phyloP scores from a whole-genome alignment of 495 filamentous ascomycete genomes.

The Penicillium chermesinum region DNA sequence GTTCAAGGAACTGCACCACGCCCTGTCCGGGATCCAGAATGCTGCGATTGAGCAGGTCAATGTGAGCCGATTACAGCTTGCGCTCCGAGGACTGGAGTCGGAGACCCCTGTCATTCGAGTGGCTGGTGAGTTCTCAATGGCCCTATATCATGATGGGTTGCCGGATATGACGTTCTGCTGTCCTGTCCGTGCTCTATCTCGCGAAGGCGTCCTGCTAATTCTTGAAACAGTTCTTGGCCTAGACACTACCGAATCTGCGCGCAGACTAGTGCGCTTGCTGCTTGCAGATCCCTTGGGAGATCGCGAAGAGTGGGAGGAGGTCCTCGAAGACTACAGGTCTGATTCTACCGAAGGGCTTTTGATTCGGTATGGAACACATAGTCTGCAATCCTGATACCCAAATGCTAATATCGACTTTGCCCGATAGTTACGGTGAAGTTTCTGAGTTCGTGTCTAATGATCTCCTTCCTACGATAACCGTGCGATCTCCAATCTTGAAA shows the following conservation, averaged over 20 bases:
- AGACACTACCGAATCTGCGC: constrained; percentile 41
- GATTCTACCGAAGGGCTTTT: constrained; percentile 49
- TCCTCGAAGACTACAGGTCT: constrained; percentile 46
- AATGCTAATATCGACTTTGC: not conserved
- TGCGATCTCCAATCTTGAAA: constrained; percentile 66
- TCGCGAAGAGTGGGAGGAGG: constrained; percentile 65
- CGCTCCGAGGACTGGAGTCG: constrained; percentile 69
- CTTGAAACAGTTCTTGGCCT: constrained; percentile 46
- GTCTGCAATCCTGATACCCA: too few species aligned
- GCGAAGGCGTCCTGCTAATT: not conserved
- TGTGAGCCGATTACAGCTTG: constrained; percentile 72
- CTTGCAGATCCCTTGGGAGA: constrained; percentile 71
- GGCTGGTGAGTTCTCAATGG: constrained; percentile 44
- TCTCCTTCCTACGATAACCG: constrained; percentile 50
- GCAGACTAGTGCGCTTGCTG: constrained; percentile 62
- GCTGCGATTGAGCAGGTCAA: constrained; percentile 62
- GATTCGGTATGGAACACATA: constrained; percentile 56
- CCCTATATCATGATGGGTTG: not conserved
- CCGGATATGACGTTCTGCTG: not conserved
- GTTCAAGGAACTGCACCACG: constrained; percentile 52
- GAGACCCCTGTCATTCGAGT: constrained; percentile 62
- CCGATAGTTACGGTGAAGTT: constrained; percentile 49
- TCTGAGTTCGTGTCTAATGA: constrained; percentile 37
- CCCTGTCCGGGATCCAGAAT: constrained; percentile 57
- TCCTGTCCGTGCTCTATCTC: not conserved